A percentile compares a stretch with the other conserved stretches of the same genome.
These are phyloP conservation scores for Hyaloscypha bicolor DNA, from an alignment of 495 filamentous ascomycete species.

Conservation along the genomic window DNA sequence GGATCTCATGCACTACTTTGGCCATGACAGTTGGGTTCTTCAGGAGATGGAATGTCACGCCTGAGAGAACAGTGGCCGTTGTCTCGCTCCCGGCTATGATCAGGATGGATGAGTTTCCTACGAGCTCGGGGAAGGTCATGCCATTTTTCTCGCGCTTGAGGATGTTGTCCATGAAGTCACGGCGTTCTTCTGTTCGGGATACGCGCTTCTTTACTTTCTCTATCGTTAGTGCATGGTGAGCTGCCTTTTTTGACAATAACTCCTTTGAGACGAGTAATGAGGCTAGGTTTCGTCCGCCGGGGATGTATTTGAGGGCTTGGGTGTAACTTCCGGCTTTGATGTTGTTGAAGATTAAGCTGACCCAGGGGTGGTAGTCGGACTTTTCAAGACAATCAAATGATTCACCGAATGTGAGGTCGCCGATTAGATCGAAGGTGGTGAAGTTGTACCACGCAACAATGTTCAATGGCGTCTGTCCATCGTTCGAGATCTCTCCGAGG, in stretches of 20 bases:
- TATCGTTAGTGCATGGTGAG: conserved; percentile 6
- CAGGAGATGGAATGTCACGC: conserved; percentile 50
- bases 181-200: not conserved
- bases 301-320: conserved; percentile 6
- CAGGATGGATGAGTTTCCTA: conserved; percentile 35
- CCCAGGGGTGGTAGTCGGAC: conserved; percentile 40
- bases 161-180: conserved; percentile 15
- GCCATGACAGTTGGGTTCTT: conserved; percentile 40
- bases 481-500: conserved; percentile 39
- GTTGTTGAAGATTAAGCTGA: conserved; percentile 5
- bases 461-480: conserved; percentile 17
- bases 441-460: conserved; percentile 49
- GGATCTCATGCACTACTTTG: conserved; percentile 54
- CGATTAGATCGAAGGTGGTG: conserved; percentile 52
- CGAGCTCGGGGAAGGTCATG: conserved; percentile 35
- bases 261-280: conserved; percentile 5
- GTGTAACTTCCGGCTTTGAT: conserved; percentile 9
- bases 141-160: conserved; percentile 10
- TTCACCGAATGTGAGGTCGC: conserved; percentile 54
- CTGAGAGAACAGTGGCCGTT: conserved; percentile 54
- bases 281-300: conserved; percentile 3
- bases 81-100: conserved; percentile 58
- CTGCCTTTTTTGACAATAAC: no score
- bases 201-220: conserved; percentile 13
- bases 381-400: conserved; percentile 51